phyloP scores from a whole-genome alignment of 1,284 basidiomycete species.

The Apiotrichum domesticum region DNA sequence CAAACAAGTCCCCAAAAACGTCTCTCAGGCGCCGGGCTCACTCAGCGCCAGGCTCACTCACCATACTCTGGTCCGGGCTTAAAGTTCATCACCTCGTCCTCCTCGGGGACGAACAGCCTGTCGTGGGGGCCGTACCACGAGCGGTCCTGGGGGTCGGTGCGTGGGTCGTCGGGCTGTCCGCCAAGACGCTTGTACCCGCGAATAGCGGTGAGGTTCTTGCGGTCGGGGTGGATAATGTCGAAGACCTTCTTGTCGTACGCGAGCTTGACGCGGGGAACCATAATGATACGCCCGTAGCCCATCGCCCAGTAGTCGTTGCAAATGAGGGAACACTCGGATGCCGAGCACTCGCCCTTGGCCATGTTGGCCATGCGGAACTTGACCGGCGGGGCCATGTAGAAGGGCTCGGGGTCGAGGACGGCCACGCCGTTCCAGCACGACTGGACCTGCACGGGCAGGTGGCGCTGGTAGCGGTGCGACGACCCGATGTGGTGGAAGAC shows the following conservation, averaged over 20 bases:
- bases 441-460: conserved; percentile 89
- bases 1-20: too few relatives aligned
- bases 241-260: conserved; percentile 91
- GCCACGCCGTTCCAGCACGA: conserved; percentile 96
- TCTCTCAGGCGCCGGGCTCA: too few relatives aligned
- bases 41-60: conserved; percentile 47
- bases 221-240: conserved; percentile 81
- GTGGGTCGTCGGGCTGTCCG: conserved; percentile 85
- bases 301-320: conserved; percentile 86
- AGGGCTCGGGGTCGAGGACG: conserved; percentile 82
- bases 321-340: conserved; percentile 86
- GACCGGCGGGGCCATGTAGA: conserved; percentile 81
- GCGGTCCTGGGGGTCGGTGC: conserved; percentile 88
- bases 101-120: conserved; percentile 79
- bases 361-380: conserved; percentile 83
- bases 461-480: conserved; percentile 72
- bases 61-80: conserved; percentile 75
- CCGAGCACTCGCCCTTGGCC: conserved; percentile 78
- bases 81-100: conserved; percentile 69
- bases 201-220: conserved; percentile 86
- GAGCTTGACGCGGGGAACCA: conserved; percentile 91
- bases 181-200: conserved; percentile 83
- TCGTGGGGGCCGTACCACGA: conserved; percentile 92
- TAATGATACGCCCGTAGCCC: conserved; percentile 88
- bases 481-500: conserved; percentile 79